Evolutionary conservation across 495 filamentous ascomycete genomes (phyloP).

Genomic region (Polyplosphaeria fusca): DNA sequence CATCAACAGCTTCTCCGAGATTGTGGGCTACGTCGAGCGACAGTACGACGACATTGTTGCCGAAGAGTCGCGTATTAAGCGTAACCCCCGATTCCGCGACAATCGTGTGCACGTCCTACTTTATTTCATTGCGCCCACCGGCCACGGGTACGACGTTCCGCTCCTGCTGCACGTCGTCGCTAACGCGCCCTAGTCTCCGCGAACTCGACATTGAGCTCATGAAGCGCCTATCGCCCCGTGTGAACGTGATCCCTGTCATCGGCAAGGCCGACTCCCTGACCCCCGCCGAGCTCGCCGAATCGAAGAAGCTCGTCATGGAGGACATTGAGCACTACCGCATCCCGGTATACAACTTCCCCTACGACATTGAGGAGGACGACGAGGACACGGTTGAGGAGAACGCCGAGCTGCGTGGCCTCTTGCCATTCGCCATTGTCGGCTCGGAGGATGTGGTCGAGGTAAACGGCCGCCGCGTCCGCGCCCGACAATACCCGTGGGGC

Average conservation of each 20-base stretch:
- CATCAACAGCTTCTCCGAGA: constrained; percentile 77
- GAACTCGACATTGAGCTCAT: constrained; percentile 99
- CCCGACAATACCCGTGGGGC: constrained; percentile 98
- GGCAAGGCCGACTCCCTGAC: constrained; percentile 97
- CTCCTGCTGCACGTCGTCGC: constrained; percentile 31
- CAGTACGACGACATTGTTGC: constrained; percentile 99
- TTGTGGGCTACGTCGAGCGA: constrained; percentile 94
- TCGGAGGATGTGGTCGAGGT: constrained; percentile 95
- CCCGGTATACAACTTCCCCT: constrained; percentile 99
- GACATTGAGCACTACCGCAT: constrained; percentile 99
- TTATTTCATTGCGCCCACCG: constrained; percentile 98
- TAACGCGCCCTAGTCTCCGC: constrained; percentile 64
- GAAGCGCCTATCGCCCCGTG: constrained; percentile 96
- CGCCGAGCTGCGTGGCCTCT: constrained; percentile 89
- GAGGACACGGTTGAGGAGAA: constrained; percentile 99
- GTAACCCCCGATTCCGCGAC: constrained; percentile 98
- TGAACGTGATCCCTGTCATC: constrained; percentile 98
- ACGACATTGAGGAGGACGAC: constrained; percentile 99
- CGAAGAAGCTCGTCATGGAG: constrained; percentile 99
- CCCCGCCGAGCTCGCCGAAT: constrained; percentile 92
- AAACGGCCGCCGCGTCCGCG: constrained; percentile 82
- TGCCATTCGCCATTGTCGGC: constrained; percentile 98
- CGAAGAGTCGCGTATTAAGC: constrained; percentile 99
- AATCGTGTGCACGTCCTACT: constrained; percentile 97
- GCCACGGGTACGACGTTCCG: constrained; percentile 68